Evolutionary conservation across 805 yeast genomes (phyloP).

Genomic region (Spathaspora sp.): DNA sequence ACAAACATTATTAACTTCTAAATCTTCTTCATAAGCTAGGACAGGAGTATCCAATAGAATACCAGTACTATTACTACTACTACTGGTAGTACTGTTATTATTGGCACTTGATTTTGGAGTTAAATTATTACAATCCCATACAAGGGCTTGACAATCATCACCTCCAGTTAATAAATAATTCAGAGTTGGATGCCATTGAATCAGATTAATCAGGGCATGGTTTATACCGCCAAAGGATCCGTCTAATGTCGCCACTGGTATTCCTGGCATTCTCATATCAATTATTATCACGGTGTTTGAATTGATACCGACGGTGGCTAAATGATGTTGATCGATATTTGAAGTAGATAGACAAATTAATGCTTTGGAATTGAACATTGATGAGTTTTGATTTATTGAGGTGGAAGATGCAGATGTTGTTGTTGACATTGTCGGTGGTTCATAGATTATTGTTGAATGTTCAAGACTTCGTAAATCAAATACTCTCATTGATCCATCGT

Average conservation of each 20-base stretch:
- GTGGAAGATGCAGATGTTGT: conserved; percentile 4
- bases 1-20: conserved; percentile 73
- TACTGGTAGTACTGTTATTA: background rate
- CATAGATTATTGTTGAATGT: conserved; percentile 92
- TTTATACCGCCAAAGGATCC: conserved; percentile 52
- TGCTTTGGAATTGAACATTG: conserved; percentile 43
- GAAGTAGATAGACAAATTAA: conserved; percentile 74
- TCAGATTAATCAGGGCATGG: conserved; percentile 61
- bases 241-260: conserved; percentile 66
- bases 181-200: conserved; percentile 81
- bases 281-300: conserved; percentile 63
- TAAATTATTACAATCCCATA: conserved; percentile 56
- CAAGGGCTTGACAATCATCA: conserved; percentile 69
- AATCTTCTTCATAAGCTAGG: conserved; percentile 54
- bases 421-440: conserved; percentile 43
- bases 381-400: background rate
- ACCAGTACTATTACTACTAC: conserved; percentile 7
- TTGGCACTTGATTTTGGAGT: conserved; percentile 6
- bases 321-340: conserved; percentile 72
- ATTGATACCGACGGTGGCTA: conserved; percentile 78
- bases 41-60: conserved; percentile 29
- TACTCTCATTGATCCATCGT: conserved; percentile 90
- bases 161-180: conserved; percentile 62
- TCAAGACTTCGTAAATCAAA: conserved; percentile 87
- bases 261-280: conserved; percentile 86